Evolutionary conservation across 805 yeast species (phyloP).

Genomic region (Gaillardinia entomophila): DNA sequence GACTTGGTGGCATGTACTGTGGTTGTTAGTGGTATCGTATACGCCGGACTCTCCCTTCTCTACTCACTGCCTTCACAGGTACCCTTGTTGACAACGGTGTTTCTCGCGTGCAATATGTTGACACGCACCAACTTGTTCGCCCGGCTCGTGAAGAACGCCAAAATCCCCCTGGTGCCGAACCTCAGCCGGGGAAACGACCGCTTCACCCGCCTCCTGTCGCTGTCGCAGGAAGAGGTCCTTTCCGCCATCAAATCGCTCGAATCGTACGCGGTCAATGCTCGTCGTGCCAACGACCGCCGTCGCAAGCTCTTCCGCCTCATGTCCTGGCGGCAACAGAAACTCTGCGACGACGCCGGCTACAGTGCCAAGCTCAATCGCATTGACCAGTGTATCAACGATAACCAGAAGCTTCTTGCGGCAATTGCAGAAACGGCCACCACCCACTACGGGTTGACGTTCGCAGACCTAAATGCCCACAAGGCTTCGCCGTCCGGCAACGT

Average conservation of each 20-base stretch:
- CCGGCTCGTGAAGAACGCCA: constrained; percentile 5
- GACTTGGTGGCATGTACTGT: constrained; percentile 12
- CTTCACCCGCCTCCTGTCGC: constrained; percentile 12
- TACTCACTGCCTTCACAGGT: constrained; percentile 14
- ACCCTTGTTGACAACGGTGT: constrained; percentile 23
- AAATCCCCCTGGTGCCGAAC: not conserved
- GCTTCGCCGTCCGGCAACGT: constrained; percentile 4
- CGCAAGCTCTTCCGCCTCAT: constrained; percentile 39
- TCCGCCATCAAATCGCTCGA: constrained; percentile 45
- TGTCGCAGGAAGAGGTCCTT: constrained; percentile 24
- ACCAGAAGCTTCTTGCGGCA: constrained; percentile 41
- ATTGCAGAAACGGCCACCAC: constrained; percentile 42
- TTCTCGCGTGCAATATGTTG: constrained; percentile 27
- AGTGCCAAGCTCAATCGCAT: constrained; percentile 43
- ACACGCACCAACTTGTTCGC: constrained; percentile 20
- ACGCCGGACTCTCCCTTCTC: constrained; percentile 12
- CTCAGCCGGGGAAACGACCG: constrained; percentile 1
- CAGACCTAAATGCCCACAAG: constrained; percentile 18
- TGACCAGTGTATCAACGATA: constrained; percentile 42
- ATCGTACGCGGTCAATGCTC: constrained; percentile 33
- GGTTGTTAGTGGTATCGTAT: constrained; percentile 12
- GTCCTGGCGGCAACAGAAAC: constrained; percentile 51
- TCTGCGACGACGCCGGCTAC: constrained; percentile 51
- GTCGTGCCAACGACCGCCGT: constrained; percentile 41
- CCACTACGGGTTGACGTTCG: constrained; percentile 37